Conservation (phyloP, 371 early-diverging fungal species). For the Mortierella sp. region DNA sequence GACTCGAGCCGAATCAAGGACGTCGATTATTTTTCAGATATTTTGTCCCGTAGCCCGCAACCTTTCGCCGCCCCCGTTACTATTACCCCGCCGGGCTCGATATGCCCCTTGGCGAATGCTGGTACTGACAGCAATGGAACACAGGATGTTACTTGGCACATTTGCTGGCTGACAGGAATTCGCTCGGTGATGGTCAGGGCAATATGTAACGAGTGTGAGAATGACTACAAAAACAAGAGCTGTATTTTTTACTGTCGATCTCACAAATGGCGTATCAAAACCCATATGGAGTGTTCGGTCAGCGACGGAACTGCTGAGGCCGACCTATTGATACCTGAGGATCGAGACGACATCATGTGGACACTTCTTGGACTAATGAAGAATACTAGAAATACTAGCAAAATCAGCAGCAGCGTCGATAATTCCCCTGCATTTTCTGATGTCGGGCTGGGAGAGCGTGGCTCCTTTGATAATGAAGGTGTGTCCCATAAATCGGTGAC, state of each 20-base stretch:
- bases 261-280: slow-evolving; percentile 27
- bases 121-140: background rate
- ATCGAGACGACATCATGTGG: slow-evolving; percentile 43
- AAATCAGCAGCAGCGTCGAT: background rate
- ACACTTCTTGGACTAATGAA: slow-evolving; percentile 21
- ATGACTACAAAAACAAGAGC: slow-evolving; percentile 21
- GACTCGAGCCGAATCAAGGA: background rate
- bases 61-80: background rate
- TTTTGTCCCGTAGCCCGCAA: background rate
- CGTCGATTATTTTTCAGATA: slow-evolving; percentile 9
- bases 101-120: background rate
- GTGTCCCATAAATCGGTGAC: background rate
- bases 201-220: slow-evolving; percentile 32
- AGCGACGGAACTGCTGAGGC: slow-evolving; percentile 34
- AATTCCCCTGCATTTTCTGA: background rate
- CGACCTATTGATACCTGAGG: slow-evolving; percentile 1
- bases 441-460: background rate
- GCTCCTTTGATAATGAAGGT: background rate
- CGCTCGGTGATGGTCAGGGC: slow-evolving; percentile 16
- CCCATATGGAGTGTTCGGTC: slow-evolving; percentile 26
- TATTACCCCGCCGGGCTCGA: background rate
- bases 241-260: slow-evolving; percentile 36
- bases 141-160: background rate
- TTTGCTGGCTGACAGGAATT: slow-evolving; percentile 31
- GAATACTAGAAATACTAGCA: background rate